Base-by-base conservation (phyloP, 2,329 filamentous ascomycete genomes). In the Sporothrix sp. region DNA sequence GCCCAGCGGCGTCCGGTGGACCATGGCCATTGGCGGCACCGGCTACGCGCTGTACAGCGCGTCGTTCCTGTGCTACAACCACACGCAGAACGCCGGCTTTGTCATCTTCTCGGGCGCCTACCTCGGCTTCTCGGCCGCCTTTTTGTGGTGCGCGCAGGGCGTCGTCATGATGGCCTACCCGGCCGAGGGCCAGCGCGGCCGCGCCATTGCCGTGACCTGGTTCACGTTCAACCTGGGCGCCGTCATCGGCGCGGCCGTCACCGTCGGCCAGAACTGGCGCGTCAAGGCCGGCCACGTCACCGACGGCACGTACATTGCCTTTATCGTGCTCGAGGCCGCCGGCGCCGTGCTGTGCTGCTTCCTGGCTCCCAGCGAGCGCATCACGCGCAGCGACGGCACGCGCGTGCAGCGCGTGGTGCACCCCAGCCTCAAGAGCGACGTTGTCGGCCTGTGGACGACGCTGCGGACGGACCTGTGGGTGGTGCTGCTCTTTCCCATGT, bases 91-190 rank as follows among this genome's bases (percentile, higher is more conserved):
- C 60, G 67, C 74, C 48, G 82, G 80, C 48, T 88, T 85, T 66
- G 79, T 80, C 61, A 78, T 84, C 58, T 87, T 87, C 60, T 78
- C 84, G 5, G 85, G 85, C 58, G 80, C 80, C n/a, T 72, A 85
- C 52, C 76, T 87, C 40, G 85, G 85, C 65, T 69, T 85, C 52
- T 87, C 83, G 60, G 85, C 85, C 37, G 85, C 82, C 62, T 71
- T 89, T 25, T 71, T 89, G 28, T 89, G 85, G 85, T 81, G 81
- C 35, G 85, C 83, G 0, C 84, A 89, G 66, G 84, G 85, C 53
- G 80, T 83, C 43, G 85, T 88, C 59, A 88, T 88, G 82, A 89
- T 93, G 79, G 28, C 52, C 5, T 54, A 54, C 36, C 52, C 52
- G 4, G 45, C 48, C 1, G 52, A 54, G 20, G 21, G 33, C 21